These are phyloP conservation scores for Skeletonema menzelii DNA, from an alignment of 108 stramenopile genomes.

Conservation along the genomic window DNA sequence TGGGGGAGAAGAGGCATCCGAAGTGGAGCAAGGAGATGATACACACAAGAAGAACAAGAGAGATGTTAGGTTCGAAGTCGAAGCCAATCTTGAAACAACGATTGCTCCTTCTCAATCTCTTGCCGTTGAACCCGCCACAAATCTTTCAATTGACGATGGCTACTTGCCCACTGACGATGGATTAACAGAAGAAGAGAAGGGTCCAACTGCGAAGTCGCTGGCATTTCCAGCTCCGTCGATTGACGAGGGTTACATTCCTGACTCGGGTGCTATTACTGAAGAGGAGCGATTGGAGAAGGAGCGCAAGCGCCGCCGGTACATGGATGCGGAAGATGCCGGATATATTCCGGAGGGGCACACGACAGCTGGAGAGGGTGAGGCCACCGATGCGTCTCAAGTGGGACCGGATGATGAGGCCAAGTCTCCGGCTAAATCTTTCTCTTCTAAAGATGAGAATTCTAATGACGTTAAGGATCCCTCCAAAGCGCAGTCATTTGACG, in stretches of 20 bases:
- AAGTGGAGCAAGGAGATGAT: slow-evolving; percentile 21
- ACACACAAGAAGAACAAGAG: slow-evolving; percentile 3
- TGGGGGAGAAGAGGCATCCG: slow-evolving; percentile 28
- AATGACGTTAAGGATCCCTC: not conserved
- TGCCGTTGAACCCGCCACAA: slow-evolving; percentile 7
- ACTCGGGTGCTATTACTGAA: slow-evolving; percentile 20
- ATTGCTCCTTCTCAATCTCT: not conserved
- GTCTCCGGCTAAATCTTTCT: not conserved
- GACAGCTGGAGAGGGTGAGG: slow-evolving; percentile 21
- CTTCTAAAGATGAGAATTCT: not conserved
- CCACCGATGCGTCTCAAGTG: slow-evolving; percentile 13
- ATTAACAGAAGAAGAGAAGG: slow-evolving; percentile 40
- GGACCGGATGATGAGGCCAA: not conserved
- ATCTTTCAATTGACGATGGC: slow-evolving; percentile 32
- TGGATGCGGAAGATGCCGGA: slow-evolving; percentile 13
- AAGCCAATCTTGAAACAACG: slow-evolving; percentile 23
- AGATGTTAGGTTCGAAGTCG: slow-evolving; percentile 32
- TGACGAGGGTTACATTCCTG: slow-evolving; percentile 22
- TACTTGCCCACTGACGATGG: slow-evolving; percentile 36
- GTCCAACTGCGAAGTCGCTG: not conserved
- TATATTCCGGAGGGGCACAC: slow-evolving; percentile 37
- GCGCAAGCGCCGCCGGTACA: not conserved
- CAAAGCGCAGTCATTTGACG: slow-evolving; percentile 1
- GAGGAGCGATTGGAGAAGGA: slow-evolving; percentile 11
- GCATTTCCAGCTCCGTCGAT: slow-evolving; percentile 1